Base-by-base conservation (phyloP, 768 basidiomycete species). In the Boletus rufocinnamomeus region DNA sequence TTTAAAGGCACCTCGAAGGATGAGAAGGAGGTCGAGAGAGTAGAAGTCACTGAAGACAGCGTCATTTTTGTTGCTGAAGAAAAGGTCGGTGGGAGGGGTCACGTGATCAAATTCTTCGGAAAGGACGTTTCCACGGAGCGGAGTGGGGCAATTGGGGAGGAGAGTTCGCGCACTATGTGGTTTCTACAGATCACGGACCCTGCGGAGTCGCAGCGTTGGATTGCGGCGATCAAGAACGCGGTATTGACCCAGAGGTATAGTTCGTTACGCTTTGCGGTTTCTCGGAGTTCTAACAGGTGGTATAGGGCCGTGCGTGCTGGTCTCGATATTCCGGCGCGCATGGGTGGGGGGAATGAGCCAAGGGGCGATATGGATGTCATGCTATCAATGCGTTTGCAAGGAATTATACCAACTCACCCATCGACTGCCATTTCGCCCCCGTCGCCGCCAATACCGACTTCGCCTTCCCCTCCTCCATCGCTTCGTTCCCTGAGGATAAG, bases 311-410 rank as follows among this genome's bases (percentile, higher is more conserved):
- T 88, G 28, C 86, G 87, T 23, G 88, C 85, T 10, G 89, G 89
- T 17, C 71, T 91, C 14, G 81, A 83, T 35, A 72, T 77, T 25
- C 73, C 83, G 28, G 68, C 78, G 0, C 74, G 74, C 41, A 73
- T 74, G 23, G 63, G 75, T 4, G 75, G 78, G 23, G 76, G 75
- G 17, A 74, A 80, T 28, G 90, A 90, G 59, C 89, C 88, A 23
- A 79, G 85, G 47, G 90, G 90, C 7, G 90, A 92, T 66, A 83
- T 92, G 77, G 90, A 92, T 68, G 90, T 91, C 48, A 88, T 91
- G 83, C 78, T 92, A 37, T 87, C 88, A 32, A 89, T 92, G 79
- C 85, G 86, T 49, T 78, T 84, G 34, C 88, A 89, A 63, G 84
- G 82, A n/a, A 53, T 75, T 79, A 61, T 75, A 76, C 30, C 77